Evolutionary conservation across 2,329 filamentous ascomycete genomes (phyloP), one percentile per base, ranked within the genome.

Genomic region (Fusarium floridanum): DNA sequence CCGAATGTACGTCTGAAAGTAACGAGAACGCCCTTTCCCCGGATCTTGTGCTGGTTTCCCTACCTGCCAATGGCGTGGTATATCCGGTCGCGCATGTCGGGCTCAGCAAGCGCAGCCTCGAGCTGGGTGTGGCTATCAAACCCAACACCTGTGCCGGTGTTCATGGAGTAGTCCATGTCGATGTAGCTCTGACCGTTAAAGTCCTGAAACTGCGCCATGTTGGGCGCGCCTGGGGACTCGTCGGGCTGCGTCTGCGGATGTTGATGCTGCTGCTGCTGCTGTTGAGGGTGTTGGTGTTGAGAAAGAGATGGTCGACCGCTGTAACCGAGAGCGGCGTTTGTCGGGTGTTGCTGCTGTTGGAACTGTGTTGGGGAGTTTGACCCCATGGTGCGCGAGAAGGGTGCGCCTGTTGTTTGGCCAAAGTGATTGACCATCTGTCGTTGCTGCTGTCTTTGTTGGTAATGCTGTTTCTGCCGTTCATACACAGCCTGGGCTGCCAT

Each of bases 141-240:
- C 20, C 72, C 72, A n/a, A 67, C 61, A 12, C 61, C 39, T 34
- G 45, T 29, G 45, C 29, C 48, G 24, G 12, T 61, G 41, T 57
- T 59, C 29, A 74, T 65, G 41, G 61, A 32, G 32, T 79, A 78
- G 39, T 80, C 76, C 66, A 80, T 77, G 39, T 77, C 68, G 22
- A 79, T 64, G 16, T 80, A 80, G 56, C 64, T 76, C 39, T 76
- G 75, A 29, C 75, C 72, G 6, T 56, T 32, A 48, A 76, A 80
- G 37, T 63, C 61, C 6, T 72, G 71, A 48, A 77, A 77, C 24
- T 72, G 68, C 32, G 41, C 56, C 37, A 78, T 67, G 34, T 59
- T 62, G 9, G 68, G 56, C 12, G 61, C 32, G 5, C 56, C 43
- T 9, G 73, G 45, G 16, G 70, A 65, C 17, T 17, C 57, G 7